Evolutionary conservation across 805 yeast species (phyloP), one percentile per base, ranked within the genome.

Genomic region (Brettanomyces sp.): DNA sequence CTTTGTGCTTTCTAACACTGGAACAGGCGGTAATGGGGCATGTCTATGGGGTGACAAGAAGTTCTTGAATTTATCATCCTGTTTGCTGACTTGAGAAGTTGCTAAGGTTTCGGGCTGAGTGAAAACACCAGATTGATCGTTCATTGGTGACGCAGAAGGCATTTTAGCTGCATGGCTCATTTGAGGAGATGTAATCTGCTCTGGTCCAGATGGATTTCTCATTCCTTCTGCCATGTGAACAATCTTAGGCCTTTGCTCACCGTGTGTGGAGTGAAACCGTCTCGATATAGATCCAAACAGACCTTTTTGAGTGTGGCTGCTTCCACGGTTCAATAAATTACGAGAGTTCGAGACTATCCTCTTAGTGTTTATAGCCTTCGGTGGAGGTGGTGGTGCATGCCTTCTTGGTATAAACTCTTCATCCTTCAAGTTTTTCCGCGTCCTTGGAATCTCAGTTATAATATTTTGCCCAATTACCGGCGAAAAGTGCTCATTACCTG

Each of bases 341-440:
- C 13, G 14, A 12, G 37, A 35, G 7, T n/a, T n/a, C 13, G 37
- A 35, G 13, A 35, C 37, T 7, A 6, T n/a, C 13, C 22, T 6
- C 14, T 18, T 18, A n/a, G 8, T n/a, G 2, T 7, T 25, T 13
- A 34, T 13, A 38, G 24, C 9, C 7, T 18, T 38, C 7, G 42
- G 49, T 36, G 60, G 56, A n/a, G 59, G 58, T 8, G 66, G 62
- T 18, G 70, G 70, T 14, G 66, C 66, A 39, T 61, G 68, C 47
- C 67, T 55, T 36, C 54, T 57, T 13, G 70, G 70, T 18, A 63
- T 55, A 45, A 52, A 62, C 41, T 61, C 64, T 6, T 43, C 52
- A 41, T 60, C 63, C 22, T 41, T 32, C 21, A 25, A 5, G 2
- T 32, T 5, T 18, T 22, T 36, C 23, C 24, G 24, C n/a, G 35